These are phyloP conservation scores for Xerocomus spinulosus DNA, from an alignment of 768 basidiomycete genomes.

Conservation along the genomic window DNA sequence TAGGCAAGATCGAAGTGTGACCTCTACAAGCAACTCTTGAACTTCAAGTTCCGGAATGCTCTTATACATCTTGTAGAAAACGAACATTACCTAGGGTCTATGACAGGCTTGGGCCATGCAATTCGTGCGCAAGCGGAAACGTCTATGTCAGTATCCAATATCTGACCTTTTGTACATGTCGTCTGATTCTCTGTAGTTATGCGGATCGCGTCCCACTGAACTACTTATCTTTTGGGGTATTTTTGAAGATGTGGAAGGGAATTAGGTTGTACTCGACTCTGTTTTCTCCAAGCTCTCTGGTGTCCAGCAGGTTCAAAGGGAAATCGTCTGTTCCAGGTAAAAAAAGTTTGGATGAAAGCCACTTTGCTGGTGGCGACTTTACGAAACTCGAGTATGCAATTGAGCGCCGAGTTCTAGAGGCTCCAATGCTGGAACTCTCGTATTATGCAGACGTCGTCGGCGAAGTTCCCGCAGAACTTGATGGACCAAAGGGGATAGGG, in stretches of 20 bases:
- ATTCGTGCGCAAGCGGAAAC: slow-evolving; percentile 54
- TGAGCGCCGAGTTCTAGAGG: slow-evolving; percentile 76
- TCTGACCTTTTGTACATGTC: not conserved
- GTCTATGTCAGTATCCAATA: slow-evolving; percentile 26
- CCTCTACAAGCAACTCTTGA: slow-evolving; percentile 74
- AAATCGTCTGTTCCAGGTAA: slow-evolving; percentile 2
- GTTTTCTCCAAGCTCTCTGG: slow-evolving; percentile 20
- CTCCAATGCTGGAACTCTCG: slow-evolving; percentile 68
- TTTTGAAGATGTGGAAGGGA: slow-evolving; percentile 54
- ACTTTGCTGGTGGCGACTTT: slow-evolving; percentile 53
- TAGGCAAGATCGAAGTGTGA: slow-evolving; percentile 82
- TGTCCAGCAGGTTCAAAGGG: slow-evolving; percentile 1
- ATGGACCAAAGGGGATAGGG: slow-evolving; percentile 28
- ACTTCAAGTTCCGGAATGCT: slow-evolving; percentile 64
- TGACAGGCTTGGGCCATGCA: slow-evolving; percentile 61
- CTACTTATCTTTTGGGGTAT: slow-evolving; percentile 37
- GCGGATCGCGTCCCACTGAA: slow-evolving; percentile 25
- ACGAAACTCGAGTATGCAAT: slow-evolving; percentile 77
- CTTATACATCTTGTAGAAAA: slow-evolving; percentile 70
- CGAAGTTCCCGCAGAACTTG: slow-evolving; percentile 48
- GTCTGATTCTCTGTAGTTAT: slow-evolving; percentile 19
- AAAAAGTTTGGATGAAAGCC: slow-evolving; percentile 47
- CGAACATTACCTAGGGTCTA: slow-evolving; percentile 63
- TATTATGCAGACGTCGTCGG: slow-evolving; percentile 89
- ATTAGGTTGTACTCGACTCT: slow-evolving; percentile 40